These are phyloP conservation scores for Eucalyptus decipiens DNA, from an alignment of 345 rosid genomes.

Conservation along the genomic window DNA sequence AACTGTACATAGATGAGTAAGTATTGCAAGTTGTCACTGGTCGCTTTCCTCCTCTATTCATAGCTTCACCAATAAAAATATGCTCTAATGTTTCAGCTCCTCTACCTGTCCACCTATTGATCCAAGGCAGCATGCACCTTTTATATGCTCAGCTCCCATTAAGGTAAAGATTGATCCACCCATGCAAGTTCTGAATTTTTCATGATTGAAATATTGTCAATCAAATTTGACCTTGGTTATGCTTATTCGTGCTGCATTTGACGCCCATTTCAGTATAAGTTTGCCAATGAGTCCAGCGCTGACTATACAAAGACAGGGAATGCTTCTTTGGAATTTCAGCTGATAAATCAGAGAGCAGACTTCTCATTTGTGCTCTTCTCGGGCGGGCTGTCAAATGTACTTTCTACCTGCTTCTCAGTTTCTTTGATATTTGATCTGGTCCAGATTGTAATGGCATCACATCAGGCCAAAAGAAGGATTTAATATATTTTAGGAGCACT, in stretches of 20 bases:
- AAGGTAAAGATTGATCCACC: constrained; percentile 31
- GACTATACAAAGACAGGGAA: constrained; percentile 47
- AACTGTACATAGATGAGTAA: neutral
- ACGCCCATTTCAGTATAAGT: constrained; percentile 46
- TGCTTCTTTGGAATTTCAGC: constrained; percentile 39
- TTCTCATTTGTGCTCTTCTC: constrained; percentile 69
- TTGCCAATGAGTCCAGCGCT: constrained; percentile 25
- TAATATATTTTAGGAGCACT: neutral
- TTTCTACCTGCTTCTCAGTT: neutral
- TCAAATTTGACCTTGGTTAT: neutral
- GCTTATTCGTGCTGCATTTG: neutral
- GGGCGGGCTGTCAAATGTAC: constrained; percentile 47
- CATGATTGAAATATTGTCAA: neutral
- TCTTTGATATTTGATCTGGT: neutral
- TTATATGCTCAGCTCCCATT: constrained; percentile 75
- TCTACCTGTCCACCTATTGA: constrained; percentile 34
- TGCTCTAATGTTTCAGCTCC: constrained; percentile 22
- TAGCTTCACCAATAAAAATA: neutral
- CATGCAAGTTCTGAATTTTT: neutral
- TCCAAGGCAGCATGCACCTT: constrained; percentile 40
- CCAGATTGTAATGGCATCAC: neutral
- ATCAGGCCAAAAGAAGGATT: neutral
- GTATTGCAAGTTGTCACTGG: neutral
- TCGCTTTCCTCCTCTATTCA: neutral
- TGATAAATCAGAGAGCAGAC: constrained; percentile 89